These are phyloP conservation scores for Leishmania lainsoni DNA, from an alignment of 208 protist genomes.

Conservation along the genomic window DNA sequence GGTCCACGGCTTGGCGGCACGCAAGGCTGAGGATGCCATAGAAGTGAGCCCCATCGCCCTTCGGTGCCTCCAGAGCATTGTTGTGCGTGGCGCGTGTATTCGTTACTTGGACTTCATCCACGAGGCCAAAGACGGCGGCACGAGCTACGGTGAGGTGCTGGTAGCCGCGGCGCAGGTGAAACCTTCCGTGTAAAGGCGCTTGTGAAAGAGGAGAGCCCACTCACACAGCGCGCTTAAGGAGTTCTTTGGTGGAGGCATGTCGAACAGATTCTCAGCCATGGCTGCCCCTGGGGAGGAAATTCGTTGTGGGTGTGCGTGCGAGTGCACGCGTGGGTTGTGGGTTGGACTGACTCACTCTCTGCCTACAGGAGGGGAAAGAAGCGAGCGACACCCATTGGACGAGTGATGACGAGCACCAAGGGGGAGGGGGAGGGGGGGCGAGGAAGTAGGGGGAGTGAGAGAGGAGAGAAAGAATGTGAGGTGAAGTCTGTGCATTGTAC, in stretches of 20 bases:
- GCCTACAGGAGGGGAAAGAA: not conserved
- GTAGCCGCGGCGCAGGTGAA: conserved; percentile 31
- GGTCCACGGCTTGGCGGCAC: not conserved
- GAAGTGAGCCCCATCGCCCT: conserved; percentile 52
- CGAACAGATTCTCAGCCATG: not conserved
- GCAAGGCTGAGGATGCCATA: conserved; percentile 10
- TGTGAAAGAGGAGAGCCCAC: too few relatives aligned
- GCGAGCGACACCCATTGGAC: not conserved
- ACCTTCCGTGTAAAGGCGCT: conserved; percentile 15
- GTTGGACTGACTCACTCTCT: not conserved
- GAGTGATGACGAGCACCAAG: not conserved
- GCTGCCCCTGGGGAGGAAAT: not conserved
- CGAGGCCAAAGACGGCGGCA: conserved; percentile 46
- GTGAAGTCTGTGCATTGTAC: not conserved
- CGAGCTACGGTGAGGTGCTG: conserved; percentile 53
- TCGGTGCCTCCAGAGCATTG: conserved; percentile 64
- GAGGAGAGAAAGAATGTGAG: not conserved
- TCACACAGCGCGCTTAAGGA: not conserved
- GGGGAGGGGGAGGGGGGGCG: not conserved
- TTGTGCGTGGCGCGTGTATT: conserved; percentile 65
- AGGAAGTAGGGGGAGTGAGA: not conserved
- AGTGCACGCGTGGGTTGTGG: not conserved
- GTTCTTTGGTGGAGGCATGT: not conserved
- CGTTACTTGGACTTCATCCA: conserved; percentile 72
- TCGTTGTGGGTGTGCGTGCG: not conserved